These are phyloP conservation scores for Letharia columbiana DNA, from an alignment of 495 filamentous ascomycete species.

Conservation along the genomic window DNA sequence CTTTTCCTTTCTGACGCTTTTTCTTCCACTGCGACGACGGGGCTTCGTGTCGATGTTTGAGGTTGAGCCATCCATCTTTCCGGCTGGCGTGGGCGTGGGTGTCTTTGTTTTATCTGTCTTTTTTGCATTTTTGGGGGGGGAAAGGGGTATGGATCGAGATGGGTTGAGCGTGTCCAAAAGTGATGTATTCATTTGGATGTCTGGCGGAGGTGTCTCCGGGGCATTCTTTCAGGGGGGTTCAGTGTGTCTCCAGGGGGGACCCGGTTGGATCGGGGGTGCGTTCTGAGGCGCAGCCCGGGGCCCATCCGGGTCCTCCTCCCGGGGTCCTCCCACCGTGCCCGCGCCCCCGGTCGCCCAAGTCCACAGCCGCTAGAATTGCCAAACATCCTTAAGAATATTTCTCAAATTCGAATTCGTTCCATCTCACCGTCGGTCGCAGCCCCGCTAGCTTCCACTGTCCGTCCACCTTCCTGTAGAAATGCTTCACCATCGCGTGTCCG, in stretches of 20 bases:
- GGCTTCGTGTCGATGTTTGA: not conserved
- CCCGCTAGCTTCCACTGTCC: conserved; percentile 80
- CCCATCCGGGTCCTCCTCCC: not conserved
- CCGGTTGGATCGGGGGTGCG: not conserved
- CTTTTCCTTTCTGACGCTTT: not conserved
- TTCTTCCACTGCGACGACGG: not conserved
- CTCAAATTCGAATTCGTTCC: conserved; percentile 63
- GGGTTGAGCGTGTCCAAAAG: not conserved
- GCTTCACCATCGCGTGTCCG: conserved; percentile 60
- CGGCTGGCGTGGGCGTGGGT: too few relatives aligned
- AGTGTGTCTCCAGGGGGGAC: not conserved
- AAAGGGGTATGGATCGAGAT: not conserved
- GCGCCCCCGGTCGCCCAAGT: not conserved
- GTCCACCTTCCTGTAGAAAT: conserved; percentile 66
- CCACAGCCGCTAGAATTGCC: not conserved
- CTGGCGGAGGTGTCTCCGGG: not conserved
- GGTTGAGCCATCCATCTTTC: not conserved
- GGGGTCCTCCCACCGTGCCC: not conserved
- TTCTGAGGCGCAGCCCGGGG: not conserved
- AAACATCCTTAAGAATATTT: conserved; percentile 31
- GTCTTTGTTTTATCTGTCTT: not conserved
- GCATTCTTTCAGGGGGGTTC: not conserved
- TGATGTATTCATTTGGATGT: not conserved
- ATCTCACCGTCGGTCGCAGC: conserved; percentile 59
- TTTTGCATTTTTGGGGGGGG: not conserved